Base-by-base conservation (phyloP, 2,329 filamentous ascomycete genomes). In the Neophaeococcomyces aloes region DNA sequence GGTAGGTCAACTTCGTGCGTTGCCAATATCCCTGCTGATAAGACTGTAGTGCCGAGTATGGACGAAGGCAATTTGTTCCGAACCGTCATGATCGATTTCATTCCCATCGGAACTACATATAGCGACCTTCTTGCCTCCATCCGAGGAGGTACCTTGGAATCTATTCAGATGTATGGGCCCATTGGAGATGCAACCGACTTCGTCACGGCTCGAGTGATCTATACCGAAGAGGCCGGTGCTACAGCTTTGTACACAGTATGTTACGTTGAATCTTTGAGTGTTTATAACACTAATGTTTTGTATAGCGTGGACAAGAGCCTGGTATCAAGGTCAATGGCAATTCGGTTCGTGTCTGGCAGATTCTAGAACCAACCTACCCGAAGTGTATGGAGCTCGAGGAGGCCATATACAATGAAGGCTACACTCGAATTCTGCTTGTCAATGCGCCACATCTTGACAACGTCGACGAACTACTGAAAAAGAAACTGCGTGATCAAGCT, bases 51-150 rank as follows among this genome's bases (percentile, higher is more conserved):
- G 7, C 52, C 52, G n/a, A 47, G 51, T 17, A 36, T 48, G 34
- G 45, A 41, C 10, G 53, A 42, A 13, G 15, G 32, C n/a, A 48
- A 55, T 29, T 33, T 47, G 8, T 54, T 48, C 42, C 53, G 53
- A 17, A 55, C 53, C 14, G 52, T 55, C 37, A 53, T 54, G 53
- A 46, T 55, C 14, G 50, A 55, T 30, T 37, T 44, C 19, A 55
- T 55, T 39, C 53, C 53, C 3, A 21, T 46, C 2, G 46, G 41
- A 19, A 48, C 48, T 21, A 47, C 45, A 18, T 34, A 44, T 15
- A 32, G 44, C 19, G 51, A 54, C 18, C 42, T 54, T 18, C 48
- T 55, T 8, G 34, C 14, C 8, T 27, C 48, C 7, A 42, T 53
- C 30, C 45, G 41, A 32, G 48, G 52, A 19, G 53, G 53, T 18